These are phyloP conservation scores for Trichodelitschia bisporula DNA, from an alignment of 495 filamentous ascomycete species.

Conservation along the genomic window DNA sequence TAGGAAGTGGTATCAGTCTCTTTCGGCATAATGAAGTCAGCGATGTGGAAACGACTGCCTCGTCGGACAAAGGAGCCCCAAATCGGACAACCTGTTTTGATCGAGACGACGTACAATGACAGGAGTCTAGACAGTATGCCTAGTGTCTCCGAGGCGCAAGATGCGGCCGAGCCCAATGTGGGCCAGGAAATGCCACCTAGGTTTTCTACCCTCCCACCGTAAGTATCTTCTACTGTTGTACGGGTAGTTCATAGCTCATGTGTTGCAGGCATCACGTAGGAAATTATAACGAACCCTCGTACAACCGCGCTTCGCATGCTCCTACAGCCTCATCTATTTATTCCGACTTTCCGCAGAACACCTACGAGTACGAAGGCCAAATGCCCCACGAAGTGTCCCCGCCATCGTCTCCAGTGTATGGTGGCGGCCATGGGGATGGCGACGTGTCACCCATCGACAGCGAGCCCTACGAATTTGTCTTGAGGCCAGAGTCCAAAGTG, in stretches of 20 bases:
- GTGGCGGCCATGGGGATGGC: constrained; percentile 8
- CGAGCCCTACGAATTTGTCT: no score
- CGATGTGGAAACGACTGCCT: constrained; percentile 22
- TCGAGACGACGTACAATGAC: constrained; percentile 19
- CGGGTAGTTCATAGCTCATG: no score
- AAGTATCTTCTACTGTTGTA: no score
- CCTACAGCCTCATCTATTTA: constrained; percentile 20
- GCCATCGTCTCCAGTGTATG: constrained; percentile 8
- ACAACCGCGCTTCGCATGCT: constrained; percentile 10
- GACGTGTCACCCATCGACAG: constrained; percentile 11
- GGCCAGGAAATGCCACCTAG: no score
- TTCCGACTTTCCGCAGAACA: constrained; percentile 14
- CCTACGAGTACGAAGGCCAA: not conserved
- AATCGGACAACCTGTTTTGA: constrained; percentile 22
- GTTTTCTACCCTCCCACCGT: no score
- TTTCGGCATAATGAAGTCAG: no score
- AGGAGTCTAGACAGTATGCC: constrained; percentile 7
- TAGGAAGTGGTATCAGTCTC: no score
- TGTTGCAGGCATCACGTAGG: no score
- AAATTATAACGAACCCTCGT: no score
- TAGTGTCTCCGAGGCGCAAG: not conserved
- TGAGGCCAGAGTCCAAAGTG: no score
- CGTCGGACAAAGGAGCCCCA: constrained; percentile 19
- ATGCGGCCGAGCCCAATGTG: no score
- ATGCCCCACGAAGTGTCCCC: constrained; percentile 7